Evolutionary conservation across 164 flowering plant species (phyloP).

Genomic region (Macadamia tetraphylla): DNA sequence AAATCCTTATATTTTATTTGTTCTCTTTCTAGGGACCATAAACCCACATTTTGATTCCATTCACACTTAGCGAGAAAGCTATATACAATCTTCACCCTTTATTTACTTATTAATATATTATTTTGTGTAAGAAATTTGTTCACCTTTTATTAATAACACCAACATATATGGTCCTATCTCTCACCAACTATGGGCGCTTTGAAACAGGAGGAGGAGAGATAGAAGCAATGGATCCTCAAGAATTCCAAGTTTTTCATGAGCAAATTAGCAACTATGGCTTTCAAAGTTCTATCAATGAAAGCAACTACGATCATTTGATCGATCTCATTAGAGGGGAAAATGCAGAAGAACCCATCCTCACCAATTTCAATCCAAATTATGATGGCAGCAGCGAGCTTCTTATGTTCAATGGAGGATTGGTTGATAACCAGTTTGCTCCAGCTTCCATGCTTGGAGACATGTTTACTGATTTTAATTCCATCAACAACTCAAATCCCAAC

Average conservation of each 20-base stretch:
- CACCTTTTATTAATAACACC: no score
- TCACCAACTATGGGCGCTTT: no score
- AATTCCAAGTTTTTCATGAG: background rate
- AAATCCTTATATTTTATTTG: no score
- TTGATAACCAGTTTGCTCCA: conserved; percentile 4
- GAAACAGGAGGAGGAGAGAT: no score
- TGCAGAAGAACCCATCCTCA: background rate
- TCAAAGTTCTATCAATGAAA: conserved; percentile 11
- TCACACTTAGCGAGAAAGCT: no score
- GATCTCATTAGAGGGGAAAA: conserved; percentile 13
- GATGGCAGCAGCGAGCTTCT: conserved; percentile 6
- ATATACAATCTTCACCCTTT: no score
- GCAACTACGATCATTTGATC: conserved; percentile 14
- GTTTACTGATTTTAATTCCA: conserved; percentile 11
- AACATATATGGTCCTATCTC: no score
- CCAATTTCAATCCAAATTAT: conserved; percentile 8
- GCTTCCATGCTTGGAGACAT: conserved; percentile 1
- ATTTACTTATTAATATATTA: no score
- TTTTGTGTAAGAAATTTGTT: no score
- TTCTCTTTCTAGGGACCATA: no score
- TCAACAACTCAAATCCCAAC: conserved; percentile 14
- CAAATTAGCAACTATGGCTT: conserved; percentile 8
- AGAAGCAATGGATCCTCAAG: background rate
- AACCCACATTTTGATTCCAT: no score
- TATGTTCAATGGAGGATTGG: conserved; percentile 4